Evolutionary conservation across 129 eudicot species (phyloP), one percentile per base, ranked within the genome.

Genomic region (Rutidosis leptorrhynchoides): DNA sequence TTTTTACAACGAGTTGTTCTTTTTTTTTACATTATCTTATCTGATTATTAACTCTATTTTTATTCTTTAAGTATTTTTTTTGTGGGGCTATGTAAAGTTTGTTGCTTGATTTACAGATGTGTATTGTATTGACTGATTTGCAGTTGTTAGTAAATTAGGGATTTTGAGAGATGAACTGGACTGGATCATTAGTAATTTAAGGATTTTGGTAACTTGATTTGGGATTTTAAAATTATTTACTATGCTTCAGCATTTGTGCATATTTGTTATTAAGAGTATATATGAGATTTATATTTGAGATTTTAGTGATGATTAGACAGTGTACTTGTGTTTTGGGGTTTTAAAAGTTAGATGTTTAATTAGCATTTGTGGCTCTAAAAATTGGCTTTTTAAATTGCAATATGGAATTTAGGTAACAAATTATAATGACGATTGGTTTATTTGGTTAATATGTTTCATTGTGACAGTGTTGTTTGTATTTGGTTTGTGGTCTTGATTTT

Each of bases 111-210:
- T 7, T 25, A 23, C 27, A 33, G 52, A 32, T 45, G 25, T 59
- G 33, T 58, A 1, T 17, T 6, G 17, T 49, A 23, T 49, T 17
- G 24, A 19, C 0, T 1, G 11, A 49, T 17, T 49, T 19, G 10
- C 2, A 49, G 55, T 49, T 40, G n/a, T 40, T 40, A 40, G 46
- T 55, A 9, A 40, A 35, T 58, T 69, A 40, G 56, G 55, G 56
- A 40, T 17, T 69, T 57, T n/a, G 55, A 68, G 20, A 25, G 7
- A 1, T 55, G 65, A 37, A 37, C 35, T 54, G 63, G 35, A 15
- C 35, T 17, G 60, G 27, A 25, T 68, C 1, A 22, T 68, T 53
- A 7, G 32, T 32, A n/a, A 6, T 2, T 40, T 26, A 8, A 17
- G 42, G 5, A 29, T 15, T 52, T 30, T 15, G 30, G 32, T 29